These are phyloP conservation scores for Malus hybrid DNA, from an alignment of 331 rosid genomes.

Conservation along the genomic window DNA sequence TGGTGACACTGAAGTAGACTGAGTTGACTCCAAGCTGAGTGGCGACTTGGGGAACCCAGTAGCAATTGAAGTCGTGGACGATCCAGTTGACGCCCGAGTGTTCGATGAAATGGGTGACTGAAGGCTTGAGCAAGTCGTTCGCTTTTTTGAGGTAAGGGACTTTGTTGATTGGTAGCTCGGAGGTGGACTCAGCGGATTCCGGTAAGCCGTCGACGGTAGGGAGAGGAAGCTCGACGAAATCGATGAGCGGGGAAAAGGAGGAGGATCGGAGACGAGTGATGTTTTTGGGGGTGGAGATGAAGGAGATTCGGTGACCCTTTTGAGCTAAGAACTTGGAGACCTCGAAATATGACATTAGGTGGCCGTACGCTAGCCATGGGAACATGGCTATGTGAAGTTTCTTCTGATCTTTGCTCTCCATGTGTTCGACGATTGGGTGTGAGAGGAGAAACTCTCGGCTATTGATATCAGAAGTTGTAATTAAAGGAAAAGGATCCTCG, in stretches of 20 bases:
- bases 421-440: neutral
- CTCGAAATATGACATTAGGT: slow-evolving; percentile 11
- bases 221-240: slow-evolving; percentile 9
- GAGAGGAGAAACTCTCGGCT: no score
- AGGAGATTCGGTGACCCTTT: slow-evolving; percentile 14
- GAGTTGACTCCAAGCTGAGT: slow-evolving; percentile 4
- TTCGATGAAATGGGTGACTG: neutral
- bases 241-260: neutral
- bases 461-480: no score
- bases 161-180: slow-evolving; percentile 6
- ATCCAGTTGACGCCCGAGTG: slow-evolving; percentile 13
- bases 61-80: slow-evolving; percentile 5
- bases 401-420: neutral
- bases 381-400: slow-evolving; percentile 17
- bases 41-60: slow-evolving; percentile 11
- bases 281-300: slow-evolving; percentile 20
- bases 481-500: no score
- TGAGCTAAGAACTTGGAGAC: slow-evolving; percentile 16
- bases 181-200: slow-evolving; percentile 14
- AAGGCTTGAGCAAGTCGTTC: slow-evolving; percentile 12
- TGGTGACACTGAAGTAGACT: neutral
- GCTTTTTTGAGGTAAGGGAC: slow-evolving; percentile 17
- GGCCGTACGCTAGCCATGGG: slow-evolving; percentile 23
- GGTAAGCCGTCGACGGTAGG: slow-evolving; percentile 20
- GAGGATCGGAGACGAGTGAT: neutral